phyloP scores from a whole-genome alignment of 352 stramenopile species.

The Globisporangium viniferum region DNA sequence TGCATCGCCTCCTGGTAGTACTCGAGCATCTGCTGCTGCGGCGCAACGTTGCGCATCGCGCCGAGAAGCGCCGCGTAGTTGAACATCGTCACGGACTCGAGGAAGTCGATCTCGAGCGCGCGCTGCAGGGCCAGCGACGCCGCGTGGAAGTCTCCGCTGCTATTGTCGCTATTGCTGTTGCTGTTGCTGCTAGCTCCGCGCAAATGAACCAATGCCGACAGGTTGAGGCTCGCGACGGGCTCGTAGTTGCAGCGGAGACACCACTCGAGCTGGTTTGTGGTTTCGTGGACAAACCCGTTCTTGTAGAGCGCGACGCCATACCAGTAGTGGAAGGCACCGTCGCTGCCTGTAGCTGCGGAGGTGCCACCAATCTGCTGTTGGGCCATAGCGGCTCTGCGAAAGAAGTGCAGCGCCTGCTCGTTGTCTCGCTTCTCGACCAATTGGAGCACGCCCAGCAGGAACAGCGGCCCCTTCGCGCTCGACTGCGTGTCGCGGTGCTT shows the following conservation, averaged over 20 bases:
- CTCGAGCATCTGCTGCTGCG: conserved; percentile 63
- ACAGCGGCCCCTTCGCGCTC: conserved; percentile 29
- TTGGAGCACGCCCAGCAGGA: conserved; percentile 39
- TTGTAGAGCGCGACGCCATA: conserved; percentile 44
- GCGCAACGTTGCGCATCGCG: conserved; percentile 35
- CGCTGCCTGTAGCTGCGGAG: not conserved
- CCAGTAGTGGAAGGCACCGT: conserved; percentile 51
- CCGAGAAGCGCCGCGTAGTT: conserved; percentile 72
- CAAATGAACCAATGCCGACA: conserved; percentile 46
- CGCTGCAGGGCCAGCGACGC: conserved; percentile 47
- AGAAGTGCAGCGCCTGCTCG: conserved; percentile 25
- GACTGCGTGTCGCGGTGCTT: not conserved
- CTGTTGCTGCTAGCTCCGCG: conserved; percentile 1
- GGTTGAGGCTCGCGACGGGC: conserved; percentile 41
- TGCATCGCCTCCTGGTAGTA: conserved; percentile 22
- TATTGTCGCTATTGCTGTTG: not conserved
- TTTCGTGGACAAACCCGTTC: conserved; percentile 17
- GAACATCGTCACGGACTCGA: conserved; percentile 45
- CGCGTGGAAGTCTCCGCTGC: conserved; percentile 39
- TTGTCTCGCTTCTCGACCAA: conserved; percentile 26
- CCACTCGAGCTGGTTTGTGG: conserved; percentile 30
- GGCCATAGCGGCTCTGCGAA: conserved; percentile 21
- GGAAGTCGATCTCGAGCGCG: conserved; percentile 53
- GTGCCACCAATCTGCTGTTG: not conserved
- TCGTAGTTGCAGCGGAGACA: conserved; percentile 50